Conservation (phyloP, 1,139 yeast genomes). For the Taphrina communis region DNA sequence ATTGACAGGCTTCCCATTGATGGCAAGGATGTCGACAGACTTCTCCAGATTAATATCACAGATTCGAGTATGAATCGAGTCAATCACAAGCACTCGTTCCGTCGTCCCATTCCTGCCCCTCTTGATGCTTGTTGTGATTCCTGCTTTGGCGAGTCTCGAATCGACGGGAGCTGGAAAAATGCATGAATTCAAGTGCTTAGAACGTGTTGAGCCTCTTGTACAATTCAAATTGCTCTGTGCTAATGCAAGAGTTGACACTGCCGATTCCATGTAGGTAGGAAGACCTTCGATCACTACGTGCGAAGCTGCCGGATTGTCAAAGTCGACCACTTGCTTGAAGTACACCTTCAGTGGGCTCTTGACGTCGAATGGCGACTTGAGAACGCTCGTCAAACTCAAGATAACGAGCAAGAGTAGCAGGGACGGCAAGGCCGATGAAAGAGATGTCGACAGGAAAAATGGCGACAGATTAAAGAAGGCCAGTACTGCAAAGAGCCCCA, state of each 20-base stretch:
- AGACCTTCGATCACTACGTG: conserved; percentile 37
- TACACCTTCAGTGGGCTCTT: conserved; percentile 45
- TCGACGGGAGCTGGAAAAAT: conserved; percentile 33
- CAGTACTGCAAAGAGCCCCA: conserved; percentile 17
- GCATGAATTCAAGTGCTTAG: conserved; percentile 17
- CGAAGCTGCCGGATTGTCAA: conserved; percentile 41
- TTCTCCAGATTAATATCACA: conserved; percentile 31
- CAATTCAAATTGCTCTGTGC: conserved; percentile 24
- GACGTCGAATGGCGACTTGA: conserved; percentile 45
- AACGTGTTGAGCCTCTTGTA: conserved; percentile 17
- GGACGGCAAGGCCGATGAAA: conserved; percentile 38
- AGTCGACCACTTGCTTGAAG: conserved; percentile 45
- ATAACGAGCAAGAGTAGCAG: conserved; percentile 45
- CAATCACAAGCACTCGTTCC: conserved; percentile 15
- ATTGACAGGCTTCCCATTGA: conserved; percentile 22
- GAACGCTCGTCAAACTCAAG: conserved; percentile 44
- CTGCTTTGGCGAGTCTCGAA: conserved; percentile 31
- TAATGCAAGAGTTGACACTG: conserved; percentile 26
- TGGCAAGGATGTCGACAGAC: conserved; percentile 27
- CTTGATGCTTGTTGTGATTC: conserved; percentile 20
- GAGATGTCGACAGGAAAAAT: conserved; percentile 39
- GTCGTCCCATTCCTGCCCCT: conserved; percentile 23
- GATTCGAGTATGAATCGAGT: conserved; percentile 32
- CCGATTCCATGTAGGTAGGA: conserved; percentile 38
- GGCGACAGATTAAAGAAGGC: conserved; percentile 44